phyloP scores from a whole-genome alignment of 2,329 filamentous ascomycete species.

The Hypoxylon sp. region DNA sequence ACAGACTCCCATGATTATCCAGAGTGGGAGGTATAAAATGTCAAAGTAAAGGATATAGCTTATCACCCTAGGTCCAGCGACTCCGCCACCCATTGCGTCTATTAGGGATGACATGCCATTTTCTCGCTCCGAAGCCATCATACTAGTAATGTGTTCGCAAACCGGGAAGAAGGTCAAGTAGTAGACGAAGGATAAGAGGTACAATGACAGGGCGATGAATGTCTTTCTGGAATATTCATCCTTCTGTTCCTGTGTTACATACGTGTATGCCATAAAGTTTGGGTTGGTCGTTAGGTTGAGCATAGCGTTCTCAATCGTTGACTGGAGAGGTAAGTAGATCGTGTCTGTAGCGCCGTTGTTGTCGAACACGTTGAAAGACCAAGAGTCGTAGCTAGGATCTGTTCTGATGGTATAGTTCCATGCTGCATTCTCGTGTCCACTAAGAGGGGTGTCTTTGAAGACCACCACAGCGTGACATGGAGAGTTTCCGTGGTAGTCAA shows the following conservation, averaged over 20 bases:
- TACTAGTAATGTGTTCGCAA: conserved; percentile 79
- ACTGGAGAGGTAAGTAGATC: conserved; percentile 78
- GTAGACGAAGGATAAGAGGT: conserved; percentile 76
- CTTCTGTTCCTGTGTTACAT: conserved; percentile 61
- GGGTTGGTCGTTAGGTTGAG: conserved; percentile 44
- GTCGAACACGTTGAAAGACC: conserved; percentile 68
- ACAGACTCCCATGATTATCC: conserved; percentile 57
- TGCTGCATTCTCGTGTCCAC: conserved; percentile 61
- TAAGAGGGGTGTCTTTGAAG: conserved; percentile 78
- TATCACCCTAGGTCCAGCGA: conserved; percentile 71
- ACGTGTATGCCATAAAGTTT: conserved; percentile 47
- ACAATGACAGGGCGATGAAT: conserved; percentile 76
- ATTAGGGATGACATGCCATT: conserved; percentile 80
- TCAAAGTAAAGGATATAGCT: conserved; percentile 78
- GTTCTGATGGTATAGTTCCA: conserved; percentile 84
- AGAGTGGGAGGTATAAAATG: conserved; percentile 72
- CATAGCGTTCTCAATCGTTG: conserved; percentile 56
- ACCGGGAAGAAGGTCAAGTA: conserved; percentile 79
- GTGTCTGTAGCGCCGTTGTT: conserved; percentile 74
- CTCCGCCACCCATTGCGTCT: conserved; percentile 81
- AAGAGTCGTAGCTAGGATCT: conserved; percentile 71
- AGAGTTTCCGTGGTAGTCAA: conserved; percentile 70
- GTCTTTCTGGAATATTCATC: conserved; percentile 70
- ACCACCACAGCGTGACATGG: conserved; percentile 80
- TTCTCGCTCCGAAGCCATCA: conserved; percentile 79